Evolutionary conservation across 169 alveolate genomes (phyloP).

Genomic region (Cryptosporidium ryanae): DNA sequence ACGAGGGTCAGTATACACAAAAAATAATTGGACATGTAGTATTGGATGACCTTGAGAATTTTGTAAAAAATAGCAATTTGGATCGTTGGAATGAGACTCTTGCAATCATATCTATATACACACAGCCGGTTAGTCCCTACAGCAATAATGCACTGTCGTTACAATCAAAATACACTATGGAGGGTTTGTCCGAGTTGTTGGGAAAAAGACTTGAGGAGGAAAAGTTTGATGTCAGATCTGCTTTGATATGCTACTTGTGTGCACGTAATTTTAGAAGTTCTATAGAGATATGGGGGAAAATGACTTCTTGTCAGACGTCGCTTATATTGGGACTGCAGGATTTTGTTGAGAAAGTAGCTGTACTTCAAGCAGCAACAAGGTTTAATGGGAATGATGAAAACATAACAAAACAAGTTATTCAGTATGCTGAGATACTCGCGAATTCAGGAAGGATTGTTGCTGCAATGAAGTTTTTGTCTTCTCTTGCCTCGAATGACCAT

Average conservation of each 20-base stretch:
- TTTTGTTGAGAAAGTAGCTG: conserved; percentile 80
- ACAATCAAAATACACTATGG: conserved; percentile 59
- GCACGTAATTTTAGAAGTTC: conserved; percentile 82
- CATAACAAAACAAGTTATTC: conserved; percentile 79
- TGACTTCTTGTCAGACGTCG: conserved; percentile 78
- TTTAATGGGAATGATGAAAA: conserved; percentile 76
- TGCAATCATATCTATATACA: conserved; percentile 71
- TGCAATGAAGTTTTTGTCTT: conserved; percentile 80
- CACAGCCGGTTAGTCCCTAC: conserved; percentile 25
- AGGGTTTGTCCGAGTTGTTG: conserved; percentile 49
- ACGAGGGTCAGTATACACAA: conserved; percentile 59
- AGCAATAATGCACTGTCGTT: background rate
- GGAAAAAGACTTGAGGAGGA: conserved; percentile 75
- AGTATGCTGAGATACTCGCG: conserved; percentile 80
- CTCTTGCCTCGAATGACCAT: conserved; percentile 76
- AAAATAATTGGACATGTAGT: conserved; percentile 52
- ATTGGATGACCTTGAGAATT: conserved; percentile 71
- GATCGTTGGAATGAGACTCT: conserved; percentile 75
- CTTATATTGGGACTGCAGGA: conserved; percentile 77
- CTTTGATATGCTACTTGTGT: conserved; percentile 84
- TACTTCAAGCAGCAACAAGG: conserved; percentile 78
- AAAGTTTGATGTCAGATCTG: conserved; percentile 80
- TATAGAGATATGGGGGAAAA: conserved; percentile 82
- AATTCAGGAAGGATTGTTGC: conserved; percentile 80
- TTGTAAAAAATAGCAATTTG: conserved; percentile 73